Percentiles rank a stretch among this genome's conserved stretches.
phyloP scores from a whole-genome alignment of 2,329 filamentous ascomycete species.

The Aspergillus calidoustus region DNA sequence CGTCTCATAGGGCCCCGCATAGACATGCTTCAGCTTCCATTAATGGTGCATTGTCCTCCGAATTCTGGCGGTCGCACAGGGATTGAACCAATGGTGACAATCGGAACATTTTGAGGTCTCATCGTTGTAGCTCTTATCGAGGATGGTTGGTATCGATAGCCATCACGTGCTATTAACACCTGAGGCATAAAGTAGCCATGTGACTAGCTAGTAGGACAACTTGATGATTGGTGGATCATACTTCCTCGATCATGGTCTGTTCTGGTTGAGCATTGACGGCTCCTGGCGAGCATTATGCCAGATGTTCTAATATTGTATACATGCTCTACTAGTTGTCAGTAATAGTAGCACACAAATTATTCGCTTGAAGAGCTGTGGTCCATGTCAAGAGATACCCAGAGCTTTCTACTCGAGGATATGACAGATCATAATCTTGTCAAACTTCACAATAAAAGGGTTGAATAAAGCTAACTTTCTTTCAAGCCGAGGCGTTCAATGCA shows the following conservation, averaged over 20 bases:
- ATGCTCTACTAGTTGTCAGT: too few species aligned
- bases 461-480: too few species aligned
- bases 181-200: not conserved
- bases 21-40: slow-evolving; percentile 37
- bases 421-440: too few species aligned
- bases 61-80: not conserved
- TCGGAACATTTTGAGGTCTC: not conserved
- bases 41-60: slow-evolving; percentile 27
- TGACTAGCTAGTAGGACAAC: not conserved
- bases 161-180: not conserved
- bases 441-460: too few species aligned
- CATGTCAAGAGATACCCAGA: too few species aligned
- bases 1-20: slow-evolving; percentile 44
- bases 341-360: too few species aligned
- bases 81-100: not conserved
- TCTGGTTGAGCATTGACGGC: not conserved
- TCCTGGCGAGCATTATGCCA: too few species aligned
- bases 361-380: too few species aligned
- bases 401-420: too few species aligned
- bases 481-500: too few species aligned
- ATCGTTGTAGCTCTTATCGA: not conserved
- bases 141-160: not conserved
- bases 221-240: not conserved
- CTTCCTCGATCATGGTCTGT: not conserved
- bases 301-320: too few species aligned